A percentile compares a stretch with the other conserved stretches of the same genome.
These are phyloP conservation scores for Musa beccarii DNA, from an alignment of 176 grass and related monocot species.

Conservation along the genomic window DNA sequence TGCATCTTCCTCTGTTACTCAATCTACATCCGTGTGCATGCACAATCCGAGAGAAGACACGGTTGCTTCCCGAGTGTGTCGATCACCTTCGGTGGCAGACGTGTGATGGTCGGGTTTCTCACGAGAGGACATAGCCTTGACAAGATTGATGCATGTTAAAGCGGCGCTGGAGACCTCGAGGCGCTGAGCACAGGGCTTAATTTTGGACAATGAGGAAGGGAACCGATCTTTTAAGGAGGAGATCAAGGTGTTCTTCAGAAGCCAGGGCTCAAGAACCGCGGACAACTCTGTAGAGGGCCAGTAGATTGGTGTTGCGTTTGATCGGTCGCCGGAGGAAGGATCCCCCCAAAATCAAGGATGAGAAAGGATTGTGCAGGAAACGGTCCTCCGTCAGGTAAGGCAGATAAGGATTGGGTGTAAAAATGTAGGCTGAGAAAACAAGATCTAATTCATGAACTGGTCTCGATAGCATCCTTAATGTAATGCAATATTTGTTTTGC, in stretches of 20 bases:
- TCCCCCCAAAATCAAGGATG: neutral
- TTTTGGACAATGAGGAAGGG: neutral
- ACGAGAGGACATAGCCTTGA: neutral
- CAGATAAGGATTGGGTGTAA: neutral
- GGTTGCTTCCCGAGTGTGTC: too few species aligned
- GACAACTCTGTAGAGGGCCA: neutral
- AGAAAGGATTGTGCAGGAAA: neutral
- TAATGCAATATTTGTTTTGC: neutral
- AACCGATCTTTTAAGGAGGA: neutral
- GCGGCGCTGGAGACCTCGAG: neutral
- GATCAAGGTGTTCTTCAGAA: neutral
- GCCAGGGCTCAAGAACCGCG: neutral
- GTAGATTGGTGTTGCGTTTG: neutral
- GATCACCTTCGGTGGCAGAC: too few species aligned
- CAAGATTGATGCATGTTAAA: neutral
- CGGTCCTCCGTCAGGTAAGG: conserved; percentile 2
- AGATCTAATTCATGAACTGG: neutral
- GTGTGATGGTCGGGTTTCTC: neutral
- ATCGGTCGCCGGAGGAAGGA: neutral
- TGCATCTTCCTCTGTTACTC: too few species aligned
- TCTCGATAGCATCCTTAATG: neutral
- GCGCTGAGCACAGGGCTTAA: neutral
- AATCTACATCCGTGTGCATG: too few species aligned
- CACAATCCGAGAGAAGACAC: too few species aligned
- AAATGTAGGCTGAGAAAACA: neutral